Percentiles rank a stretch among this genome's conserved stretches.
phyloP scores from a whole-genome alignment of 495 filamentous ascomycete genomes.

The Parathielavia appendiculata region DNA sequence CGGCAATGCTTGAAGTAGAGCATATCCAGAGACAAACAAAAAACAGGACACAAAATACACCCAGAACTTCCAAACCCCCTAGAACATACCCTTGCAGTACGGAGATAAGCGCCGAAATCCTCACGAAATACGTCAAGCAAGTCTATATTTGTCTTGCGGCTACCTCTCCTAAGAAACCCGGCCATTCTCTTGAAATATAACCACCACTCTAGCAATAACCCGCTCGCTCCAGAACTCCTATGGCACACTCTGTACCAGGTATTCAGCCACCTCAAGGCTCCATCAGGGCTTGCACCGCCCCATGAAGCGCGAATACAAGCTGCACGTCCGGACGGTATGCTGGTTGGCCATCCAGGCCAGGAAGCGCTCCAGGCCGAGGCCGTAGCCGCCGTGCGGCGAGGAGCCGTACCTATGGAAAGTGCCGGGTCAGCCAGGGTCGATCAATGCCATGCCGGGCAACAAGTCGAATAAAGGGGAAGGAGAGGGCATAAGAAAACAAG shows the following conservation, averaged over 20 bases:
- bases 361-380: slow-evolving; percentile 91
- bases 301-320: slow-evolving; percentile 90
- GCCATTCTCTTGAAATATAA: neutral
- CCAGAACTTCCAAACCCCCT: neutral
- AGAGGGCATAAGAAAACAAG: neutral
- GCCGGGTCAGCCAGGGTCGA: neutral
- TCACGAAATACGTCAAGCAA: neutral
- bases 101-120: neutral
- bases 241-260: too few species aligned
- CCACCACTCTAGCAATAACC: neutral
- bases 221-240: neutral
- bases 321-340: slow-evolving; percentile 84
- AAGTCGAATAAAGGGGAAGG: neutral
- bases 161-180: neutral
- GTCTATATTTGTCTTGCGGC: neutral
- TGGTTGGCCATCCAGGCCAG: slow-evolving; percentile 92
- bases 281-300: slow-evolving; percentile 82
- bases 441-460: neutral
- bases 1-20: neutral
- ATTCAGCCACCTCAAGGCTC: neutral
- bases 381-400: slow-evolving; percentile 92
- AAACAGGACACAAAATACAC: neutral
- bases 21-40: neutral
- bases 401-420: slow-evolving; percentile 70
- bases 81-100: neutral